A percentile compares a stretch with the other conserved stretches of the same genome.
Conservation (phyloP, 805 yeast species). For the Starmerella davenportii region DNA sequence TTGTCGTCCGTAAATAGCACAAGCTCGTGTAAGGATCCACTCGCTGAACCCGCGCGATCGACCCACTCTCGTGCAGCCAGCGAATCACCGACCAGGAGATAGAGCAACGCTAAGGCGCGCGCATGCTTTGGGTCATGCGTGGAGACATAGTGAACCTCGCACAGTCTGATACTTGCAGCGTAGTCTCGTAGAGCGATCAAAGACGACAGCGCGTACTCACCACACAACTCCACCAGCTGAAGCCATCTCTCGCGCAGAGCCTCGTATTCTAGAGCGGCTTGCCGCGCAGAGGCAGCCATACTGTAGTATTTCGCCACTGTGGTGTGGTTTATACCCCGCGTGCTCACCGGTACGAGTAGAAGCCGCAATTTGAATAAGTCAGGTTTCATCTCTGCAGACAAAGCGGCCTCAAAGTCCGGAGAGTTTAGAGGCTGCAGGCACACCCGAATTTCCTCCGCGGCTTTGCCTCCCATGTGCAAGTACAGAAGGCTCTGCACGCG, state of each 20-base stretch:
- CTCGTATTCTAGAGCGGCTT: constrained; percentile 7
- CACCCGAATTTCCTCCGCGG: constrained; percentile 21
- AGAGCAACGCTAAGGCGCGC: constrained; percentile 14
- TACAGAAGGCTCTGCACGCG: constrained; percentile 19
- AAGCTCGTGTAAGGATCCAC: constrained; percentile 5
- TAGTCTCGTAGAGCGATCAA: constrained; percentile 22
- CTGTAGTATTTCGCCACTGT: constrained; percentile 21
- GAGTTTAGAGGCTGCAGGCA: constrained; percentile 17
- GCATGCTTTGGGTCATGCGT: constrained; percentile 1
- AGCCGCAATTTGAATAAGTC: constrained; percentile 23
- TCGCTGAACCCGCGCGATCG: not conserved
- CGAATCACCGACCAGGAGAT: constrained; percentile 20
- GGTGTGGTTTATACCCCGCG: constrained; percentile 22
- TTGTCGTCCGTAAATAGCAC: constrained; percentile 19
- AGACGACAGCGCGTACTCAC: constrained; percentile 21
- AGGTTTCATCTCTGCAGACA: constrained; percentile 14
- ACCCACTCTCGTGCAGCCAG: constrained; percentile 20
- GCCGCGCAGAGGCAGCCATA: constrained; percentile 23
- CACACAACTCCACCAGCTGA: constrained; percentile 17
- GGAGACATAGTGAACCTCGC: constrained; percentile 13
- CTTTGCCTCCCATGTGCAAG: constrained; percentile 17
- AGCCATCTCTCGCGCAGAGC: constrained; percentile 6
- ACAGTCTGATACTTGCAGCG: constrained; percentile 21
- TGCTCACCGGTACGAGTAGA: constrained; percentile 19
- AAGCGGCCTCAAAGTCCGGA: constrained; percentile 6